Base-by-base conservation (phyloP, 352 stramenopile species). In the Pilasporangium apinafurcum region DNA sequence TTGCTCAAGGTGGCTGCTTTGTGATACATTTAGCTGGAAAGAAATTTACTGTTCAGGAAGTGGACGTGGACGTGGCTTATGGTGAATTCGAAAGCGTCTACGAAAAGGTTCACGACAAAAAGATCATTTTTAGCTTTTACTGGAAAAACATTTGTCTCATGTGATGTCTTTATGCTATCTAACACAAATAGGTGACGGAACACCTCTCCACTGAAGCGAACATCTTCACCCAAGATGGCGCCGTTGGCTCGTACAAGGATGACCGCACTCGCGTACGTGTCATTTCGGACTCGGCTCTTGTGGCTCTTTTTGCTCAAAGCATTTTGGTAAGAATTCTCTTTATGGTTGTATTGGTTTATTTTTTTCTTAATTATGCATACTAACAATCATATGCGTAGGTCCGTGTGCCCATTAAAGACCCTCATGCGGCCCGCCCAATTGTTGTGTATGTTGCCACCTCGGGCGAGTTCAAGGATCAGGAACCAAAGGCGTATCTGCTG, bases 151-250 rank as follows among this genome's bases (percentile, higher is more conserved):
- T 34, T 14, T 34, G n/a, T 10, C 31, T 35, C 17, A 5, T 51
- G 25, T 56, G 29, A 30, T 56, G 30, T 37, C 13, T 37, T 27
- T 4, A 5, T 8, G 30, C 8, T 3, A 54, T 7, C 32, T 40
- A 17, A 36, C 12, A 4, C 17, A 34, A 20, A 12, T 16, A 71
- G 52, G 75, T 88, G 37, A 86, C 74, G 40, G 66, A 83, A 30
- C 67, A 88, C 55, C 48, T 92, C 40, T 85, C 74, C 31, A 59
- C 56, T 17, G 59, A 79, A 28, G 43, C 63, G 1, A 73, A 53
- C 38, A 48, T 87, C 43, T 92, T 86, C 52, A 73, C 77, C 22
- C 75, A 87, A 40, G 80, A 92, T 42, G 74, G 80, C 31, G 80
- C 76, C 14, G 66, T 86, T 8, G 80, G 80, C n/a, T 86, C 76